Evolutionary conservation across 2,329 filamentous ascomycete species (phyloP), one percentile per base, ranked within the genome.

Genomic region (Sporothrix euskadiensis): DNA sequence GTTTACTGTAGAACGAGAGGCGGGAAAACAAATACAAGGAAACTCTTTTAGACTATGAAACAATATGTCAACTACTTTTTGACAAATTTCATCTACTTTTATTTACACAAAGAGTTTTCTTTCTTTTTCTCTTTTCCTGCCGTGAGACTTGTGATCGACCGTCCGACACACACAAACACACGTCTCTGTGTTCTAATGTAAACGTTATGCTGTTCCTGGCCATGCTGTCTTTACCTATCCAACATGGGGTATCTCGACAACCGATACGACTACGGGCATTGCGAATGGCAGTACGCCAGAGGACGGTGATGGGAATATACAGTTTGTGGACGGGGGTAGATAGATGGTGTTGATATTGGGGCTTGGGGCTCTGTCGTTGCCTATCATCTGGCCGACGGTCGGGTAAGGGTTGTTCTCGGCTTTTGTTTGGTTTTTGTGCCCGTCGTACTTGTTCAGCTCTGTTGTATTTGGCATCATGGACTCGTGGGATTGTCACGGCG

Each of bases 1-100:
- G 72, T 73, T 73, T 65, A 35, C 71, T 73, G 65, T 73, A 73
- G 72, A 73, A 71, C 72, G 49, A 73, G 57, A 71, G 72, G 59
- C 26, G 69, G 56, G 69, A 41, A 44, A 49, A 30, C n/a, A 52
- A 52, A 49, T 7, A 56, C 32, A 49, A 61, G 41, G 56, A 69
- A 73, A 73, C 72, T 73, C 57, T 73, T 72, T 52, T 69, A 73
- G 68, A 71, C 66, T 63, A 16, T 44, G 56, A 12, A 32, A 57
- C 65, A 63, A 73, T 63, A 57, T 71, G 54, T 49, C 69, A 47
- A 47, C 47, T 30, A 49, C 26, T 41, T 26, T 57, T 66, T 73
- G 72, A 26, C 72, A 71, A 73, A 66, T 71, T 71, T 22, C 63
- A 69, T 61, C 44, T 63, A 44, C 14, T 54, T 73, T 70, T 44